These are phyloP conservation scores for Cordyceps tenuipes DNA, from an alignment of 2,329 filamentous ascomycete species.

Conservation along the genomic window DNA sequence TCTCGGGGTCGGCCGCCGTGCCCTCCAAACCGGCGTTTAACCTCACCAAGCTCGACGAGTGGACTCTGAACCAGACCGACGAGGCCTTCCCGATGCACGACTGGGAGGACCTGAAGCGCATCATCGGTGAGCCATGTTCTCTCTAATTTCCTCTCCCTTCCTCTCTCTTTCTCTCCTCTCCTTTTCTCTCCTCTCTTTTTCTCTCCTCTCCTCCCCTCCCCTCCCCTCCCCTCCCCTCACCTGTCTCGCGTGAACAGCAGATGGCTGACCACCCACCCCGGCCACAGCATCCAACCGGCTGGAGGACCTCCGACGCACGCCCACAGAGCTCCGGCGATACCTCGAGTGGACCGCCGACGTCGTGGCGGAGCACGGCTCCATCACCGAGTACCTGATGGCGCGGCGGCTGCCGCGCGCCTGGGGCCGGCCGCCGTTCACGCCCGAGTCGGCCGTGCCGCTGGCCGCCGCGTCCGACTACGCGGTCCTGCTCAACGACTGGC, in stretches of 20 bases:
- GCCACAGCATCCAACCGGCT: slow-evolving; percentile 50
- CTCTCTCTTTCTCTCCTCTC: no score
- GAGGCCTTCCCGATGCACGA: slow-evolving; percentile 60
- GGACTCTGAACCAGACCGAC: slow-evolving; percentile 56
- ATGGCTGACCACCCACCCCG: not conserved
- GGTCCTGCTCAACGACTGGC: slow-evolving; percentile 87
- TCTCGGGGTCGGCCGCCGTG: slow-evolving; percentile 16
- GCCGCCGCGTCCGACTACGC: slow-evolving; percentile 50
- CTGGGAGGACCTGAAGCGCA: slow-evolving; percentile 64
- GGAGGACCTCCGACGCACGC: slow-evolving; percentile 66
- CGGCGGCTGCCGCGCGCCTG: slow-evolving; percentile 62
- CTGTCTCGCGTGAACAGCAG: not conserved
- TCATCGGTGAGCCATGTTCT: slow-evolving; percentile 59
- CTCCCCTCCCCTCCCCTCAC: not conserved
- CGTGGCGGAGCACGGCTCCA: slow-evolving; percentile 66
- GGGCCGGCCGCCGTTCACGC: slow-evolving; percentile 51
- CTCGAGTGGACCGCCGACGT: slow-evolving; percentile 66
- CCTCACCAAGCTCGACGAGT: slow-evolving; percentile 50
- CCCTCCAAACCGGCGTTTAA: slow-evolving; percentile 41
- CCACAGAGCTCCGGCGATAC: slow-evolving; percentile 72
- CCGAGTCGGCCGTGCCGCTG: slow-evolving; percentile 43
- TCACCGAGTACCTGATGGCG: slow-evolving; percentile 68
- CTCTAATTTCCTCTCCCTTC: no score
- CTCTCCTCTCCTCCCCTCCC: no score
- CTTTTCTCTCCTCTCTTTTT: no score